Base-by-base conservation (phyloP, 805 yeast species). In the Sugiyamaella smithiae region DNA sequence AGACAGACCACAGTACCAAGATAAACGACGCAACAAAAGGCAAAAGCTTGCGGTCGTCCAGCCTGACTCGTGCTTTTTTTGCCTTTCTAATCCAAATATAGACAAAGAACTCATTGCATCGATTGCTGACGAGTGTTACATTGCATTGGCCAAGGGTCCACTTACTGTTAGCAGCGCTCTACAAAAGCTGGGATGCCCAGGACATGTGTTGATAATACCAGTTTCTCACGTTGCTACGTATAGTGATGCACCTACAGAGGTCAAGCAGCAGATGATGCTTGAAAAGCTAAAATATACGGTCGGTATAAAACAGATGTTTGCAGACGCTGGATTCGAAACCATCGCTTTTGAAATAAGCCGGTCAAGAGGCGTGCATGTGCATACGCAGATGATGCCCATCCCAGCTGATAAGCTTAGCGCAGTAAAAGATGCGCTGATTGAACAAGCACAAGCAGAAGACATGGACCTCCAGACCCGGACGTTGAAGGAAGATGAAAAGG, bases 81-180 rank as follows among this genome's bases (percentile, higher is more conserved):
- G 97, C 62, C 73, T 89, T 16, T 79, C 91, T 1, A 88, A 87
- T 59, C 85, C 95, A 0, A 76, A 81, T 11, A 74, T 85, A 5
- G 90, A 84, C 55, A 72, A 85, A 1, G 95, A 88, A 63, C 80
- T 90, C 84, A 78, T 89, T 9, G 74, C 88, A 0, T 78, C 93
- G 0, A 84, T 90, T 45, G 91, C 87, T 0, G 74, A 75, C 9
- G 69, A 71, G 40, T 67, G 80, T 0, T 89, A 88, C 62, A 44
- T 89, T 49, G 83, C 97, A 0, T 72, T 82, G 12, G 95, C 96
- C 0, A 88, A 85, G 60, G 97, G 97, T 0, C 97, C 97, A 0
- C 66, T 89, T 16, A 78, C 86, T 1, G 66, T 74, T 23, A 43
- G 55, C 14, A 46, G 43, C 26, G 78, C 83, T 0, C 66, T 63